Conservation (phyloP, 768 basidiomycete species). For the Amanita polypyramis region DNA sequence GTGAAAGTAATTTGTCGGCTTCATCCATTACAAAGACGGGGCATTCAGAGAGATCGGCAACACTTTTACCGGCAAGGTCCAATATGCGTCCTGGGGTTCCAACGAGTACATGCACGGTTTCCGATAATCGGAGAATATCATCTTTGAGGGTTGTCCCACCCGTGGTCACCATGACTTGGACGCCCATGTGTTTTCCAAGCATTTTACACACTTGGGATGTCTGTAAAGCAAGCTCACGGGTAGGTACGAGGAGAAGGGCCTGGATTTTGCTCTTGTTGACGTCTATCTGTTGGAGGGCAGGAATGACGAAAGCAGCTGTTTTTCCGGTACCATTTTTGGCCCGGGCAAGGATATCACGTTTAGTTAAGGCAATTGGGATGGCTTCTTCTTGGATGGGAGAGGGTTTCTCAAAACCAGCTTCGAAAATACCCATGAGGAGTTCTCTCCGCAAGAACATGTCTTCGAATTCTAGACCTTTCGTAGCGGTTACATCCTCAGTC, state of each 20-base stretch:
- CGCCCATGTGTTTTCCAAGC: slow-evolving; percentile 89
- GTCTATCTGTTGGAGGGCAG: slow-evolving; percentile 89
- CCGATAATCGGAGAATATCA: slow-evolving; percentile 87
- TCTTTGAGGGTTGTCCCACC: slow-evolving; percentile 97
- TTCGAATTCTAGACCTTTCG: slow-evolving; percentile 93
- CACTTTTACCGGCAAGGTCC: slow-evolving; percentile 85
- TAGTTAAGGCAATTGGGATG: slow-evolving; percentile 88
- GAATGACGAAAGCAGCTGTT: slow-evolving; percentile 98
- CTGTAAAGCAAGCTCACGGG: slow-evolving; percentile 96
- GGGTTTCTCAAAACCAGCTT: slow-evolving; percentile 94
- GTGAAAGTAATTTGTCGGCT: slow-evolving; percentile 94
- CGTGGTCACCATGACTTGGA: slow-evolving; percentile 99
- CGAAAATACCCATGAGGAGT: slow-evolving; percentile 98
- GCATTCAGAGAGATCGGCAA: slow-evolving; percentile 91
- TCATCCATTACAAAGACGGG: slow-evolving; percentile 99
- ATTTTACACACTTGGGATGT: slow-evolving; percentile 98
- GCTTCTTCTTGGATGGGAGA: slow-evolving; percentile 99
- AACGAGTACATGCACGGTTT: slow-evolving; percentile 90
- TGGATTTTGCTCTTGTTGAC: slow-evolving; percentile 80
- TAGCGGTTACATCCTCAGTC: slow-evolving; percentile 93
- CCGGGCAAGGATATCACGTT: slow-evolving; percentile 89
- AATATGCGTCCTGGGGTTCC: slow-evolving; percentile 95
- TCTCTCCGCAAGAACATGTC: slow-evolving; percentile 88
- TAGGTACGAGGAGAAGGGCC: slow-evolving; percentile 92
- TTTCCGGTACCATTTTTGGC: slow-evolving; percentile 98